A percentile compares a stretch with the other conserved stretches of the same genome.
Conservation (phyloP, 2,329 filamentous ascomycete species). For the Stachybotrys elegans region DNA sequence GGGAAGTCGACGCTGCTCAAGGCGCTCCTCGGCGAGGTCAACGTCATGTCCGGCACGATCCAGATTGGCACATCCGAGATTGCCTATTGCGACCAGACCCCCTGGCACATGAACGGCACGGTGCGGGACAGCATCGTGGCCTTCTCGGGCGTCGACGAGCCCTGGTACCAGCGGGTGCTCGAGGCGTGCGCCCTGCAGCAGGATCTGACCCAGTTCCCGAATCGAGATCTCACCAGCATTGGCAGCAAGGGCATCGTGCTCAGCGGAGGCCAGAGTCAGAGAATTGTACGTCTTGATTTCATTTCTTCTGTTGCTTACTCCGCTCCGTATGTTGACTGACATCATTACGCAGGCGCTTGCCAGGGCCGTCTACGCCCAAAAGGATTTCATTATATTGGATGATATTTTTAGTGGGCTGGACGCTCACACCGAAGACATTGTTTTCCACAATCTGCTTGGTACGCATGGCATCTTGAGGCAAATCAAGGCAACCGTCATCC, state of each 20-base stretch:
- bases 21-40: conserved; percentile 21
- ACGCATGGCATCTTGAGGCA: conserved; percentile 15
- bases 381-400: conserved; percentile 19
- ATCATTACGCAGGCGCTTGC: conserved; percentile 17
- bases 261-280: conserved; percentile 32
- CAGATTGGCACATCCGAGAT: conserved; percentile 5
- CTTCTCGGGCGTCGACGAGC: conserved; percentile 15
- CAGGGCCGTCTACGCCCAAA: conserved; percentile 22
- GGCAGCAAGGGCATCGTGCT: conserved; percentile 30
- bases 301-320: too few species aligned
- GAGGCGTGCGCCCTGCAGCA: conserved; percentile 13
- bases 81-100: conserved; percentile 19
- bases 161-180: conserved; percentile 23
- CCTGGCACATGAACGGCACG: conserved; percentile 23
- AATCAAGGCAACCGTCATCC: conserved; percentile 14
- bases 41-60: conserved; percentile 8
- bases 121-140: conserved; percentile 27
- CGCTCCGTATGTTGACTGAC: too few species aligned
- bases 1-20: conserved; percentile 30
- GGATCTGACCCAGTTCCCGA: conserved; percentile 21
- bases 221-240: conserved; percentile 26
- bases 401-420: conserved; percentile 28
- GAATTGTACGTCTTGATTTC: conserved; percentile 15
- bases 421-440: conserved; percentile 15
- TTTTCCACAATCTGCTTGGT: conserved; percentile 19